These are phyloP conservation scores for Candida cerambycidarum DNA, from an alignment of 805 yeast genomes.

Conservation along the genomic window DNA sequence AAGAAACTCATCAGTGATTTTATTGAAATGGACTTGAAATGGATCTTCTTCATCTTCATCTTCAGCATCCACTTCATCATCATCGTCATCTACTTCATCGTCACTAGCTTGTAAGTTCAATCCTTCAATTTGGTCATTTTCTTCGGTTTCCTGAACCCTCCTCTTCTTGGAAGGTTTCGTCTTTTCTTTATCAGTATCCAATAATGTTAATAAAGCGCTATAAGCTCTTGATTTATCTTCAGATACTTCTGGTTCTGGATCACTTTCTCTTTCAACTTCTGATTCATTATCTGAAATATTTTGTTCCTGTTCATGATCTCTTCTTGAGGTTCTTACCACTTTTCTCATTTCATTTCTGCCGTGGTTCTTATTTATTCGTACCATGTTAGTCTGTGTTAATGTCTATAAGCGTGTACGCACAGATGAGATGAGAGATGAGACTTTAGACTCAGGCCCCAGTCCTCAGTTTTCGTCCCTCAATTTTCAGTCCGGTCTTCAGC, in stretches of 20 bases:
- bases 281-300: slow-evolving; percentile 7
- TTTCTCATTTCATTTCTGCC: slow-evolving; percentile 66
- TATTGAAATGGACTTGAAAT: slow-evolving; percentile 73
- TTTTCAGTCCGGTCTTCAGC: no score
- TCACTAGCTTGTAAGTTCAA: slow-evolving; percentile 27
- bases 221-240: slow-evolving; percentile 50
- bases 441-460: no score
- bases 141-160: slow-evolving; percentile 19
- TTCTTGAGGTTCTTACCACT: slow-evolving; percentile 54
- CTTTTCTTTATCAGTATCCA: slow-evolving; percentile 43
- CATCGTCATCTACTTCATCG: slow-evolving; percentile 20
- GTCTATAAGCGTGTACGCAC: no score
- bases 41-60: slow-evolving; percentile 60
- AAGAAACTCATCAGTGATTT: slow-evolving; percentile 39
- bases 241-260: slow-evolving; percentile 15
- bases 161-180: slow-evolving; percentile 14
- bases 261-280: slow-evolving; percentile 15
- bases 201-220: slow-evolving; percentile 63
- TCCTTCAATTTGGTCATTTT: slow-evolving; percentile 33
- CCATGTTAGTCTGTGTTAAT: no score
- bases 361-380: slow-evolving; percentile 6
- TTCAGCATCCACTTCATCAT: slow-evolving; percentile 22
- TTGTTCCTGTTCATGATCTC: slow-evolving; percentile 19
- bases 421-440: slow-evolving; percentile 1
- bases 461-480: no score